Base-by-base conservation (phyloP, 2,329 filamentous ascomycete genomes). In the Daldinia sp. region DNA sequence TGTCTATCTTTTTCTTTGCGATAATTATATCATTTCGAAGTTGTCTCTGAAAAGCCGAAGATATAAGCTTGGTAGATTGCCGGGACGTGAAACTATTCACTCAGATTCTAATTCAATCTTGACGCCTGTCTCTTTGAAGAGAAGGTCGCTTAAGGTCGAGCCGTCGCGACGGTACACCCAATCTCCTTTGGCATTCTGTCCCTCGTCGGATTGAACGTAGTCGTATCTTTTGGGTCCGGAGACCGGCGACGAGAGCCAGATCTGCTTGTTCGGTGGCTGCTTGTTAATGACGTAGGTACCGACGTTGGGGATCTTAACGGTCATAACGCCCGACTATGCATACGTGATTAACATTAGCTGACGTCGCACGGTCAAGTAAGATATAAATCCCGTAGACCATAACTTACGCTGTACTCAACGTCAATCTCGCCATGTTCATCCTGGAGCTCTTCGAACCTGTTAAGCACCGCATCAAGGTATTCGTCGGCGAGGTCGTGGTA, bases 251-350 rank as follows among this genome's bases (percentile, higher is more conserved):
- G 92, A 95, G 45, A 98, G 87, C 95, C 95, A 99, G 74, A 99
- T 97, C 76, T 91, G 95, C 82, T 93, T 95, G 83, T 97, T 98
- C 17, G 94, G 93, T 0, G 95, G 95, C 78, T 99, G 95, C 79
- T 99, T 99, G 86, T 99, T 99, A 80, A 99, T 85, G 63, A 99
- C 92, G 75, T 96, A 99, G 27, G 87, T 94, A 65, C 94, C 93
- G 51, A 87, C 82, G 10, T 83, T 81, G 1, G 87, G 86, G 70
- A 92, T 87, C 5, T 81, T 83, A 72, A 98, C 83, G 66, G 89
- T 93, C 70, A 98, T 84, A 58, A 98, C 93, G 57, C 95, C 94
- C 55, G 92, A 86, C 94, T 97, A 71, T 45, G 23, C 17, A 30
- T 19, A 47, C 53, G 8, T 25, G 27, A 37, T 58, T 39, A 47